Evolutionary conservation across 129 eudicot species (phyloP), one percentile per base, ranked within the genome.

Genomic region (Helianthus tuberosus): DNA sequence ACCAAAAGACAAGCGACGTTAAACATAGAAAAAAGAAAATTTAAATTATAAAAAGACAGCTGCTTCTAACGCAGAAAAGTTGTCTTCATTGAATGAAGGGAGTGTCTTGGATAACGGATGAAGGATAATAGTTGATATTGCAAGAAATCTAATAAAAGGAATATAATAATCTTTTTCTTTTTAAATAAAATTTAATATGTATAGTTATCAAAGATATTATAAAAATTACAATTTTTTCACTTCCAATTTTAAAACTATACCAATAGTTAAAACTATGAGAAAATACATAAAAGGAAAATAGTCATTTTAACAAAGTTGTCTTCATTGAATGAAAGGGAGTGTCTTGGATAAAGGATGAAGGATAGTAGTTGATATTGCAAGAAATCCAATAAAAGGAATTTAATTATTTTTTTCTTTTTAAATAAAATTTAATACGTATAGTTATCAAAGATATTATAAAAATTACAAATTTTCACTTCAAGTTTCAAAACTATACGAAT

Each of bases 11-110:
- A 43, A 54, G 13, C n/a, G 58, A 16, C 54, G 20, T 70, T 64
- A 44, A 43, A 41, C 23, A 16, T 46, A 47, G 2, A 6, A 15
- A 11, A 20, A 60, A n/a, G n/a, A n/a, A n/a, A n/a, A n/a, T n/a
- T n/a, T n/a, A n/a, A n/a, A n/a, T n/a, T n/a, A n/a, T n/a, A 15
- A 70, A 77, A 77, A 62, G 77, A 78, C 77, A 78, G 82, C 82
- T 78, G 82, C 82, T 44, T 41, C 14, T 70, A 78, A 78, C 77
- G 77, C 71, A 71, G 39, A 71, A 78, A 71, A 53, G 77, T 55
- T 78, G 77, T 52, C 82, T 51, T 70, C 77, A 78, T 78, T 77
- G 65, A 78, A 78, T 78, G 82, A 70, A 77, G 81, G 63, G 80
- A 53, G 72, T 63, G 66, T 62, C 82, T 49, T 69, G 77, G 71